Base-by-base conservation (phyloP, 345 rosid genomes). In the Gossypium arboreum region DNA sequence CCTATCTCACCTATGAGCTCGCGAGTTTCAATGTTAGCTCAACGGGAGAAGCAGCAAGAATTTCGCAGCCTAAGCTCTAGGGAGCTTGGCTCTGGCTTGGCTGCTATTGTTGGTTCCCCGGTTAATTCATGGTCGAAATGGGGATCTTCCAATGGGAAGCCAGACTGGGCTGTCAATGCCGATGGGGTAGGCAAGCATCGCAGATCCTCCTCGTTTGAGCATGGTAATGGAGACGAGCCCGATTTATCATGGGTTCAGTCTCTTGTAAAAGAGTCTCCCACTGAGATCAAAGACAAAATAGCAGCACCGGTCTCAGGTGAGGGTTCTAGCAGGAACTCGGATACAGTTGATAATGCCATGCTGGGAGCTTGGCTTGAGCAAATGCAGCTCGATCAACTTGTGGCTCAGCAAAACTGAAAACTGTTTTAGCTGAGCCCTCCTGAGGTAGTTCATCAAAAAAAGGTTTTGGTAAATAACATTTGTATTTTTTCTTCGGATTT, bases 161-260 rank as follows among this genome's bases (percentile, higher is more conserved):
- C 92, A 7, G 91, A 89, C 71, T 91, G 94, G 91, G 86, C 86
- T 29, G 87, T 86, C 27, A 84, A 84, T 59, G 79, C 88, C 3
- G 88, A 85, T 68, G 90, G 78, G 63, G 68, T 84, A 45, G 91
- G 88, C 69, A 84, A 79, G 80, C 77, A 81, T 25, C 79, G 83
- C 39, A 75, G 91, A 47, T 80, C 90, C 11, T 82, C 84, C 2
- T 87, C 92, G 41, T 85, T 84, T 41, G 91, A 86, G 82, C 79
- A 79, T 29, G 85, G 82, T 65, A 82, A 81, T 76, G 93, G 85
- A 12, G 97, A 88, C 27, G 95, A 92, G 76, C 97, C 97, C 13
- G 97, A 94, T 83, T 85, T 94, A 29, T 92, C 94, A 8, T 94
- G 98, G 97, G 91, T 92, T 62, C 97, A 91, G 51, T 87, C 97